phyloP scores from a whole-genome alignment of 257 asterid species.

The Primulina eburnea region DNA sequence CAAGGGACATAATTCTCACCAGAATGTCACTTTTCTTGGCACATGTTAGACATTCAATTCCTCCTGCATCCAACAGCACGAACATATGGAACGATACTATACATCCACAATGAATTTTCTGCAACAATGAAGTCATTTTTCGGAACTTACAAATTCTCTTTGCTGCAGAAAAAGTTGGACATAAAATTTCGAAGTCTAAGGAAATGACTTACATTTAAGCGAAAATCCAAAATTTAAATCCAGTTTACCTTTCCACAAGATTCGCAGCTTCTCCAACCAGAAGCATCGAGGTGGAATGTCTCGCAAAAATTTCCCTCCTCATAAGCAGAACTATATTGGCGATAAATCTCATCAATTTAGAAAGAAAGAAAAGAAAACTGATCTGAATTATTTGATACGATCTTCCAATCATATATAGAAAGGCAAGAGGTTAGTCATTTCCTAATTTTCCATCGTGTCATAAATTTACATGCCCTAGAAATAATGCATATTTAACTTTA shows the following conservation, averaged over 20 bases:
- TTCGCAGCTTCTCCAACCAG: slow-evolving; percentile 99
- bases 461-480: slow-evolving; percentile 18
- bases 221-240: slow-evolving; percentile 12
- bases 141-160: slow-evolving; percentile 13
- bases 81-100: slow-evolving; percentile 97
- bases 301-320: slow-evolving; percentile 94
- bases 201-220: slow-evolving; percentile 14
- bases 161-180: slow-evolving; percentile 1
- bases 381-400: background rate
- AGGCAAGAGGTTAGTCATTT: slow-evolving; percentile 16
- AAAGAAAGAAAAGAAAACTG: slow-evolving; percentile 4
- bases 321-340: slow-evolving; percentile 59
- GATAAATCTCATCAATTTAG: slow-evolving; percentile 25
- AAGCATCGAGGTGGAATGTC: slow-evolving; percentile 76
- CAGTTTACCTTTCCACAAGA: slow-evolving; percentile 91
- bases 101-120: slow-evolving; percentile 99
- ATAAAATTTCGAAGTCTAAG: slow-evolving; percentile 20
- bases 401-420: slow-evolving; percentile 23
- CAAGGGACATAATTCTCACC: slow-evolving; percentile 45
- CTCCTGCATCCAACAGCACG: slow-evolving; percentile 98
- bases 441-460: slow-evolving; percentile 10
- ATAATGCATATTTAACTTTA: background rate
- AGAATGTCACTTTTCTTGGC: slow-evolving; percentile 83
- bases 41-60: slow-evolving; percentile 92
- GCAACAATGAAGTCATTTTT: slow-evolving; percentile 40